Evolutionary conservation across 345 rosid genomes (phyloP).

Genomic region (Gossypium turneri): DNA sequence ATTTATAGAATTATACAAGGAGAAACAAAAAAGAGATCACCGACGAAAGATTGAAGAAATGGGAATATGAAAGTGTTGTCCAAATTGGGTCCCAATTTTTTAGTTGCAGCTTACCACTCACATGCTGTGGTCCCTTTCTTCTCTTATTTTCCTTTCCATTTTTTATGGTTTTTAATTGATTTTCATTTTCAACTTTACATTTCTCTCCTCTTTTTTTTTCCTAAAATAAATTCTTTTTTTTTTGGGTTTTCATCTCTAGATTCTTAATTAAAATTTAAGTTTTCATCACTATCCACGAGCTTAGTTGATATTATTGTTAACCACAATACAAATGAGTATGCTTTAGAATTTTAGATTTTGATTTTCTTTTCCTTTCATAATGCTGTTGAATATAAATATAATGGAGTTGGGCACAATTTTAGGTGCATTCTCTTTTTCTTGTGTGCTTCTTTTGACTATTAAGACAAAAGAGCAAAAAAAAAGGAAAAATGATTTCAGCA

Average conservation of each 20-base stretch:
- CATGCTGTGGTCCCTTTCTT: constrained; percentile 29
- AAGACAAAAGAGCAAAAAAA: not conserved
- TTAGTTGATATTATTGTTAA: too few relatives aligned
- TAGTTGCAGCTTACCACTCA: constrained; percentile 29
- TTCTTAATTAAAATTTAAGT: too few relatives aligned
- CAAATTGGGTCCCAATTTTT: constrained; percentile 33
- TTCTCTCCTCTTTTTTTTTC: too few relatives aligned
- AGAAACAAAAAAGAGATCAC: not conserved
- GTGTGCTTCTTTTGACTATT: not conserved
- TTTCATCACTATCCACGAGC: too few relatives aligned
- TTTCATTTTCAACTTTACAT: not conserved
- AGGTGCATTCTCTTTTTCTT: not conserved
- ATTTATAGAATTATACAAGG: not conserved
- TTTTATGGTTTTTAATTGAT: not conserved
- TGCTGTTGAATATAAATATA: not conserved
- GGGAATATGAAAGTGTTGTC: constrained; percentile 13
- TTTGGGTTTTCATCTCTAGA: not conserved
- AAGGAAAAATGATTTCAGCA: not conserved
- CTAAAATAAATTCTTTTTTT: not conserved
- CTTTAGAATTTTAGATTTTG: too few relatives aligned
- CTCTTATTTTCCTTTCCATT: not conserved
- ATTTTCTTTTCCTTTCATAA: not conserved
- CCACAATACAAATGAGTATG: not conserved
- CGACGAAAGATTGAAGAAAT: not conserved
- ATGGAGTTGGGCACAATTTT: not conserved